Evolutionary conservation across 2,329 filamentous ascomycete species (phyloP).

Genomic region (Alternaria sp.): DNA sequence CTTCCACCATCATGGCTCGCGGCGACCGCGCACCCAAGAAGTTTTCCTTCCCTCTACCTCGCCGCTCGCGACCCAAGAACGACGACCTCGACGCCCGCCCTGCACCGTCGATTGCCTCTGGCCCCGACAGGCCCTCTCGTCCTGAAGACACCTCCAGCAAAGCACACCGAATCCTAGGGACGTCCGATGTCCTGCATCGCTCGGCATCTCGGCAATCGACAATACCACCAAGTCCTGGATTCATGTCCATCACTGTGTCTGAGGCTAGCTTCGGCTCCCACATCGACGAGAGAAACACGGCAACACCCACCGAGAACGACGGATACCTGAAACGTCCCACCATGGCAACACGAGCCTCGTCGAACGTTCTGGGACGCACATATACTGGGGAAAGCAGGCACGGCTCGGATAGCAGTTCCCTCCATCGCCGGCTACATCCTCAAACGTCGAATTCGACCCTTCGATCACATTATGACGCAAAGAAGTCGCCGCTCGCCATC

Average conservation of each 20-base stretch:
- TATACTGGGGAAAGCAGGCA: slow-evolving; percentile 30
- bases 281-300: slow-evolving; percentile 28
- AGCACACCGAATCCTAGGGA: slow-evolving; percentile 48
- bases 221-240: slow-evolving; percentile 35
- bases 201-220: slow-evolving; percentile 28
- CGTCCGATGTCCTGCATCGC: slow-evolving; percentile 37
- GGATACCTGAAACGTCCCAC: slow-evolving; percentile 21
- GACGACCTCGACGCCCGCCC: slow-evolving; percentile 27
- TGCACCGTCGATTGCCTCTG: slow-evolving; percentile 23
- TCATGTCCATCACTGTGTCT: slow-evolving; percentile 41
- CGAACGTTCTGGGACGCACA: slow-evolving; percentile 38
- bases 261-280: slow-evolving; percentile 40
- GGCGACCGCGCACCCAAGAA: slow-evolving; percentile 31
- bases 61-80: slow-evolving; percentile 31
- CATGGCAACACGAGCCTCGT: slow-evolving; percentile 43
- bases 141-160: slow-evolving; percentile 38
- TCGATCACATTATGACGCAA: slow-evolving; percentile 53
- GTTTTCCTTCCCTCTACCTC: slow-evolving; percentile 48
- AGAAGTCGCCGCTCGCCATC: slow-evolving; percentile 48
- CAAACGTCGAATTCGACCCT: slow-evolving; percentile 49
- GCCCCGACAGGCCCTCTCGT: slow-evolving; percentile 33
- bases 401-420: slow-evolving; percentile 38
- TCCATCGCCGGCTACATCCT: slow-evolving; percentile 36
- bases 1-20: slow-evolving; percentile 39
- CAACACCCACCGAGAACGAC: slow-evolving; percentile 26